A percentile compares a stretch with the other conserved stretches of the same genome.
Conservation (phyloP, 1,284 basidiomycete species). For the Cronartium quercuum region DNA sequence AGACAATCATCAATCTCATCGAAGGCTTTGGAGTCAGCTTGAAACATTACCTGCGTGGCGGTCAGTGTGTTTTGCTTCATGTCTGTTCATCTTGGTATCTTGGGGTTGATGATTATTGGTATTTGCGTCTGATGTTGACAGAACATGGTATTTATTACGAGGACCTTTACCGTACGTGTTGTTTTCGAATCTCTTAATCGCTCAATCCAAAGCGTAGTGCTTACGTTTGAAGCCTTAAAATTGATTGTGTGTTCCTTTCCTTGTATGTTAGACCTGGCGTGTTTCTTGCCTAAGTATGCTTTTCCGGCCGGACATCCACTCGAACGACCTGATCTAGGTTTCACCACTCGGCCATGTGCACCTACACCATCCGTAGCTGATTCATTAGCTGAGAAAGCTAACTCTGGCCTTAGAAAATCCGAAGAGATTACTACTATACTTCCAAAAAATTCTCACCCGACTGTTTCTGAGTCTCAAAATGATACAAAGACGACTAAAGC, state of each 20-base stretch:
- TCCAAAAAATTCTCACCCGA: too few relatives aligned
- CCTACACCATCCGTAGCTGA: neutral
- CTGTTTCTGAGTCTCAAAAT: too few relatives aligned
- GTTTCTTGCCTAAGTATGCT: slow-evolving; percentile 23
- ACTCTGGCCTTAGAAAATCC: too few relatives aligned
- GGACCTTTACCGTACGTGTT: slow-evolving; percentile 7
- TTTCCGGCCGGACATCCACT: slow-evolving; percentile 5
- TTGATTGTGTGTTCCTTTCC: neutral
- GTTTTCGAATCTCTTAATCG: neutral
- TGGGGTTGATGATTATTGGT: too few relatives aligned
- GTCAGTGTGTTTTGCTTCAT: neutral
- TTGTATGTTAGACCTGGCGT: slow-evolving; percentile 20
- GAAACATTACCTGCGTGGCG: slow-evolving; percentile 7
- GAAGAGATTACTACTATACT: too few relatives aligned
- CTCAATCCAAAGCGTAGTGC: too few relatives aligned
- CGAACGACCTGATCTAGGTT: slow-evolving; percentile 13
- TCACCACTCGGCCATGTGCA: neutral
- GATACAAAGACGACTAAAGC: too few relatives aligned
- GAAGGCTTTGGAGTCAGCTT: slow-evolving; percentile 6
- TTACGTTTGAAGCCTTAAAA: neutral
- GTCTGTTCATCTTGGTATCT: too few relatives aligned
- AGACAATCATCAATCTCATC: slow-evolving; percentile 10
- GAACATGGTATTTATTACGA: slow-evolving; percentile 24
- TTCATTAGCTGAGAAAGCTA: neutral
- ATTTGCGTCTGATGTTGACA: neutral